Conservation (phyloP, 768 basidiomycete species). For the Cubamyces lactineus region DNA sequence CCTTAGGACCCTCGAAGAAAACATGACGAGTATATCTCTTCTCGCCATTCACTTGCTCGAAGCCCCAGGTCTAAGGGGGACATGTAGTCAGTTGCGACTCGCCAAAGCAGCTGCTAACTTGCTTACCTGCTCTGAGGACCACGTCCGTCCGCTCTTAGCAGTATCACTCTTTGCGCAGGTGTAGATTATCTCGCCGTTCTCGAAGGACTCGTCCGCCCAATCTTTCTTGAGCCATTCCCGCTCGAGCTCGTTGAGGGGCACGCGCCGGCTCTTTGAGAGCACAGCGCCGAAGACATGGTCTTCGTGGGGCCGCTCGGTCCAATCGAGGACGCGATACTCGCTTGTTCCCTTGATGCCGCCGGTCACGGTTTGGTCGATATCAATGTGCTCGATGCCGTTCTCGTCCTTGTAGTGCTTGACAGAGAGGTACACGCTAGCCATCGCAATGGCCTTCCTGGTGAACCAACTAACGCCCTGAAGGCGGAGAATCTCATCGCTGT, state of each 20-base stretch:
- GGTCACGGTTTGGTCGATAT: constrained; percentile 64
- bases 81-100: constrained; percentile 34
- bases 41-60: constrained; percentile 59
- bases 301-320: constrained; percentile 53
- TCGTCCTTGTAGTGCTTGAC: constrained; percentile 68
- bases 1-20: constrained; percentile 63
- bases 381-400: constrained; percentile 62
- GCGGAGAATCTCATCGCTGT: constrained; percentile 61
- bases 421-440: constrained; percentile 59
- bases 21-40: constrained; percentile 64
- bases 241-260: constrained; percentile 36
- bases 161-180: constrained; percentile 60
- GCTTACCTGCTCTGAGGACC: constrained; percentile 67
- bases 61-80: constrained; percentile 56
- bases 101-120: background rate
- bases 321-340: constrained; percentile 61
- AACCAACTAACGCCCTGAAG: constrained; percentile 78
- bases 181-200: constrained; percentile 39
- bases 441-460: constrained; percentile 60
- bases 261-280: constrained; percentile 42
- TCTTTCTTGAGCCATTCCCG: constrained; percentile 43
- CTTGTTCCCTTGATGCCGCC: constrained; percentile 61
- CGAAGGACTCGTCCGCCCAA: constrained; percentile 47
- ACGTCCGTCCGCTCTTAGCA: constrained; percentile 58
- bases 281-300: constrained; percentile 68